A percentile compares a stretch with the other conserved stretches of the same genome.
phyloP scores from a whole-genome alignment of 768 basidiomycete genomes.

The Kwoniella newhampshirensis region DNA sequence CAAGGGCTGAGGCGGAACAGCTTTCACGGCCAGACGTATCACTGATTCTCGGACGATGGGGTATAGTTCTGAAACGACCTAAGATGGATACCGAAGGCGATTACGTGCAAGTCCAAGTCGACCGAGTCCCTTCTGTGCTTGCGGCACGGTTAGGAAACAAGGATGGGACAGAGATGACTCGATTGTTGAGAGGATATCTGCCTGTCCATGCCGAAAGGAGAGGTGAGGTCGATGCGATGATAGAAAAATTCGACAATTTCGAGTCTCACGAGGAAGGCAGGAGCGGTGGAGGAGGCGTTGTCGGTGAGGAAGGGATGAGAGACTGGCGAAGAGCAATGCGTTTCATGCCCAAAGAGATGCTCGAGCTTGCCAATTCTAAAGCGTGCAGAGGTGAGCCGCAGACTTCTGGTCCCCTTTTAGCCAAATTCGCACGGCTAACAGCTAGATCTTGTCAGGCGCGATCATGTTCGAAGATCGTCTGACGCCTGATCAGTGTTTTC shows the following conservation, averaged over 20 bases:
- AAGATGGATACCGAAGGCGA: conserved; percentile 8
- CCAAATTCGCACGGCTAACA: too few species aligned
- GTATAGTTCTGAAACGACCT: conserved; percentile 31
- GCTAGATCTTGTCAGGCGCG: conserved; percentile 72
- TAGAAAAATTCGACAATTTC: neutral
- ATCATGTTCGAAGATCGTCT: conserved; percentile 95
- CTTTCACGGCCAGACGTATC: conserved; percentile 51
- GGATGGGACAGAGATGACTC: conserved; percentile 67
- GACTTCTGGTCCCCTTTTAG: neutral
- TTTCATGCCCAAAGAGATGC: conserved; percentile 75
- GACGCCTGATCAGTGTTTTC: conserved; percentile 65
- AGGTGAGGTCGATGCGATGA: conserved; percentile 29
- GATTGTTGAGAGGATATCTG: conserved; percentile 72
- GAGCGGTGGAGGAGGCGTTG: neutral
- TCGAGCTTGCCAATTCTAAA: conserved; percentile 88
- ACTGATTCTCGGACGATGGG: conserved; percentile 44
- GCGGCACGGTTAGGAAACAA: conserved; percentile 43
- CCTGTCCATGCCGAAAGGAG: conserved; percentile 61
- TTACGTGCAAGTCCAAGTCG: conserved; percentile 22
- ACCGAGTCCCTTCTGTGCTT: conserved; percentile 35
- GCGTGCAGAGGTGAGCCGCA: conserved; percentile 78
- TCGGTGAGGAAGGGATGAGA: conserved; percentile 39
- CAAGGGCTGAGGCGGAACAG: conserved; percentile 63
- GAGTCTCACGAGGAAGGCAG: neutral
- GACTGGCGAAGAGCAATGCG: conserved; percentile 68